Evolutionary conservation across 345 rosid genomes (phyloP).

Genomic region (Aquilaria malaccensis): DNA sequence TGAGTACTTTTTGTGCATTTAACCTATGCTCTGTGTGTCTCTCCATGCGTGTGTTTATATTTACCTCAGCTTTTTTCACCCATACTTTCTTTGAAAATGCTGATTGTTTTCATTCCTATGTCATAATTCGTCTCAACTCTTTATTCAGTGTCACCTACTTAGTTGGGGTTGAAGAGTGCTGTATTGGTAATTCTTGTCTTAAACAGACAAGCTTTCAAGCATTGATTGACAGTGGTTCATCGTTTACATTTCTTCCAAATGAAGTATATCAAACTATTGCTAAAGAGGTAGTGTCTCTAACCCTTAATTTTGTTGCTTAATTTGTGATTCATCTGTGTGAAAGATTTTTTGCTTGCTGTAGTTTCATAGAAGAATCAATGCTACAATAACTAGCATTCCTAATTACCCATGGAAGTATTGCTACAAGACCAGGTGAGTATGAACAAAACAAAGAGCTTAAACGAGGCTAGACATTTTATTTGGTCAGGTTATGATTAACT

Average conservation of each 20-base stretch:
- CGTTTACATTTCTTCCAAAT: constrained; percentile 74
- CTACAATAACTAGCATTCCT: constrained; percentile 34
- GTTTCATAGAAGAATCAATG: constrained; percentile 62
- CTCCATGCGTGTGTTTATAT: not conserved
- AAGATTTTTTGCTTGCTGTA: constrained; percentile 15
- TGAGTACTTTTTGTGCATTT: constrained; percentile 22
- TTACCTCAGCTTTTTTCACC: not conserved
- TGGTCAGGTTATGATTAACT: no score
- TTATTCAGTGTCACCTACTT: constrained; percentile 46
- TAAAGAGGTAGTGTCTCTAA: constrained; percentile 40
- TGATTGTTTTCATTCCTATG: constrained; percentile 4
- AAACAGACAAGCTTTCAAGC: constrained; percentile 49
- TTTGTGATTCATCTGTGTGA: constrained; percentile 8
- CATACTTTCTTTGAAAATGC: not conserved
- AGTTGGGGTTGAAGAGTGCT: constrained; percentile 68
- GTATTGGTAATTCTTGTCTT: constrained; percentile 65
- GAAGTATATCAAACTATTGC: constrained; percentile 43
- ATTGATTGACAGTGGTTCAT: constrained; percentile 75
- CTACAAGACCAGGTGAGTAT: constrained; percentile 65
- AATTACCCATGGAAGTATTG: constrained; percentile 66
- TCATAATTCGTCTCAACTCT: constrained; percentile 6
- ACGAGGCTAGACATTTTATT: not conserved
- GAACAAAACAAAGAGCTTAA: constrained; percentile 9
- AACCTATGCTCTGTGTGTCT: not conserved
- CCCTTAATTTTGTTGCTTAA: not conserved